Evolutionary conservation across 139 green algal genomes (phyloP).

Genomic region (Ulvella scutata): DNA sequence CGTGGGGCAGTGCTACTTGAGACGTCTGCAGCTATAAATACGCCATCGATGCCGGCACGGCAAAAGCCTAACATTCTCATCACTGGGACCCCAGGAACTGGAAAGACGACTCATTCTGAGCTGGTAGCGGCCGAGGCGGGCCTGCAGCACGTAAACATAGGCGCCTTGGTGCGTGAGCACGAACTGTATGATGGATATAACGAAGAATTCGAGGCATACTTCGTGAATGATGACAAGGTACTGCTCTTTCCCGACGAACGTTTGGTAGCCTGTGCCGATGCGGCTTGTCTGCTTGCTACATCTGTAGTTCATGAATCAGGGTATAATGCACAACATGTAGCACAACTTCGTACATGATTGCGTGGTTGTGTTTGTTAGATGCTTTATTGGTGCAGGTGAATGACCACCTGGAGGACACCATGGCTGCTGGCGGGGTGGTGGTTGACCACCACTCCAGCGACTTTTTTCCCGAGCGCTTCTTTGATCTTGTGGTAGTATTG

Average conservation of each 20-base stretch:
- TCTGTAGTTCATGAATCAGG: too few relatives aligned
- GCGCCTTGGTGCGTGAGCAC: conserved; percentile 64
- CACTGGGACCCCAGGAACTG: conserved; percentile 88
- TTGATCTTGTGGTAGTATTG: conserved; percentile 90
- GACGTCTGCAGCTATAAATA: neutral
- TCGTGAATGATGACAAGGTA: conserved; percentile 94
- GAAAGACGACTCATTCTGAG: conserved; percentile 70
- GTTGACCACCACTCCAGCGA: conserved; percentile 96
- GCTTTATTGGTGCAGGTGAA: conserved; percentile 40
- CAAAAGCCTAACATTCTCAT: conserved; percentile 72
- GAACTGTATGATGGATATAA: conserved; percentile 70
- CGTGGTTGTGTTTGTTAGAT: too few relatives aligned
- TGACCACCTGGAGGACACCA: conserved; percentile 74
- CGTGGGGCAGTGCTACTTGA: neutral
- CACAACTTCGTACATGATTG: too few relatives aligned
- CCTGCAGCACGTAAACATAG: conserved; percentile 68
- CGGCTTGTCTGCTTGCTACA: neutral
- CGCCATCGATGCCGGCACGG: neutral
- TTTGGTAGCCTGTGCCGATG: neutral
- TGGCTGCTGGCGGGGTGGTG: conserved; percentile 62
- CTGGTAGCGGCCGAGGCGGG: conserved; percentile 41
- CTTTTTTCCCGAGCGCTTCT: conserved; percentile 97
- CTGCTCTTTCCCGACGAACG: too few relatives aligned
- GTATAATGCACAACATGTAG: too few relatives aligned
- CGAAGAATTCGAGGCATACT: conserved; percentile 62